phyloP scores from a whole-genome alignment of 352 stramenopile species.

The Globisporangium acanthophoron region DNA sequence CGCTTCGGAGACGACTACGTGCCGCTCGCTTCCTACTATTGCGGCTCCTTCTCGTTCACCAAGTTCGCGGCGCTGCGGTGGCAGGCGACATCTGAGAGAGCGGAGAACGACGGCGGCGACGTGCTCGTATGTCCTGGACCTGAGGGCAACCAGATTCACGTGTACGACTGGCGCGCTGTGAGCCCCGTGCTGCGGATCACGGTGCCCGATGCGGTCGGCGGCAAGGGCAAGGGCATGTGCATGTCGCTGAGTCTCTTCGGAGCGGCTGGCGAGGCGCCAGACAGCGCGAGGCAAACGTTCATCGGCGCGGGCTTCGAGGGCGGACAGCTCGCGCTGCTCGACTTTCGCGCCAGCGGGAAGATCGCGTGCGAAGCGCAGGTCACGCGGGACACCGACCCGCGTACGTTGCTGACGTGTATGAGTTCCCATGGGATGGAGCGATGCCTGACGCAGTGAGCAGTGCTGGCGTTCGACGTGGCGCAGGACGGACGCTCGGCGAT shows the following conservation, averaged over 20 bases:
- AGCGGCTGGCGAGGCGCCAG: not conserved
- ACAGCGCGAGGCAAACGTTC: conserved; percentile 22
- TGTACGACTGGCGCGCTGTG: conserved; percentile 39
- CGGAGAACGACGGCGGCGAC: conserved; percentile 7
- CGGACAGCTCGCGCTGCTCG: conserved; percentile 58
- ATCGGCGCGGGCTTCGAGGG: conserved; percentile 67
- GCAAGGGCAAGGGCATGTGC: conserved; percentile 34
- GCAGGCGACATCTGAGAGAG: conserved; percentile 1
- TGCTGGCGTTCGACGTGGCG: conserved; percentile 69
- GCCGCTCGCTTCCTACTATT: conserved; percentile 39
- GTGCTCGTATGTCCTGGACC: conserved; percentile 42
- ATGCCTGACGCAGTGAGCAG: conserved; percentile 15
- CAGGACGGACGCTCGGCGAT: conserved; percentile 43
- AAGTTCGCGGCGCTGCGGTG: conserved; percentile 50
- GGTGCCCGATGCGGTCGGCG: conserved; percentile 14
- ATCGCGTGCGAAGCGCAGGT: conserved; percentile 45
- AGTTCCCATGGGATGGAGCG: not conserved
- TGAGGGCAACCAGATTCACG: conserved; percentile 22
- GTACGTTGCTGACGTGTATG: conserved; percentile 22
- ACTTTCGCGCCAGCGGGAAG: conserved; percentile 49
- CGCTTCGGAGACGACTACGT: conserved; percentile 16
- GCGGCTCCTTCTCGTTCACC: conserved; percentile 61
- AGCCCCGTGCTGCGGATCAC: conserved; percentile 26
- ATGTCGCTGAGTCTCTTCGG: conserved; percentile 31
- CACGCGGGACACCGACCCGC: conserved; percentile 33